These are phyloP conservation scores for Miscanthus lutarioriparius DNA, from an alignment of 176 grass and related monocot genomes.

Conservation along the genomic window DNA sequence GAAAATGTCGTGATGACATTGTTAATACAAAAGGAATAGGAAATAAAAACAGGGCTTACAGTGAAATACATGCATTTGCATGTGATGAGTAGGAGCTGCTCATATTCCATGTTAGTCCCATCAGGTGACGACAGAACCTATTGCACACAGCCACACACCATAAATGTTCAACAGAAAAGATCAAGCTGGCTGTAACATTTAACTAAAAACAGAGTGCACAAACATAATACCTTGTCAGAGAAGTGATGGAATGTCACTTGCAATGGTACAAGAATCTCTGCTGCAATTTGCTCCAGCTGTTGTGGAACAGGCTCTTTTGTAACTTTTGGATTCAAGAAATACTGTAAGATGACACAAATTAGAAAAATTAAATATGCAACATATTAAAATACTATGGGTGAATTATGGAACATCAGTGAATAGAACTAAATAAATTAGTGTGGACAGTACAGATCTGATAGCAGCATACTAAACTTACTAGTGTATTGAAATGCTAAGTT, in stretches of 20 bases:
- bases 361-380: not conserved
- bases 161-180: conserved; percentile 33
- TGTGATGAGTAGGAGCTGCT: conserved; percentile 77
- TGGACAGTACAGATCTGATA: not conserved
- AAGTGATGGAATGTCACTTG: conserved; percentile 84
- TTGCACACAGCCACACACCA: conserved; percentile 35
- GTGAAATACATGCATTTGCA: conserved; percentile 94
- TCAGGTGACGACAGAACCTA: conserved; percentile 59
- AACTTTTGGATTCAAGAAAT: conserved; percentile 88
- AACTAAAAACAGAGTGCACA: conserved; percentile 8
- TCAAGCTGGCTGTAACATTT: conserved; percentile 7
- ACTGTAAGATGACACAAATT: conserved; percentile 50
- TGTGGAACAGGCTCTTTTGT: conserved; percentile 76
- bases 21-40: conserved; percentile 15
- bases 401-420: not conserved
- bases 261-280: conserved; percentile 85
- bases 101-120: conserved; percentile 49
- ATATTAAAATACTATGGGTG: conserved; percentile 15
- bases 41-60: conserved; percentile 51
- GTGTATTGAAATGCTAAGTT: not conserved
- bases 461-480: no score
- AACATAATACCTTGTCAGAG: conserved; percentile 61
- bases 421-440: conserved; percentile 7
- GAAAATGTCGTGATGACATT: not conserved
- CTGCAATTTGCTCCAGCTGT: conserved; percentile 80